Evolutionary conservation across 2,329 filamentous ascomycete species (phyloP), one percentile per base, ranked within the genome.

Genomic region (Hawksworthiomyces lignivorus): DNA sequence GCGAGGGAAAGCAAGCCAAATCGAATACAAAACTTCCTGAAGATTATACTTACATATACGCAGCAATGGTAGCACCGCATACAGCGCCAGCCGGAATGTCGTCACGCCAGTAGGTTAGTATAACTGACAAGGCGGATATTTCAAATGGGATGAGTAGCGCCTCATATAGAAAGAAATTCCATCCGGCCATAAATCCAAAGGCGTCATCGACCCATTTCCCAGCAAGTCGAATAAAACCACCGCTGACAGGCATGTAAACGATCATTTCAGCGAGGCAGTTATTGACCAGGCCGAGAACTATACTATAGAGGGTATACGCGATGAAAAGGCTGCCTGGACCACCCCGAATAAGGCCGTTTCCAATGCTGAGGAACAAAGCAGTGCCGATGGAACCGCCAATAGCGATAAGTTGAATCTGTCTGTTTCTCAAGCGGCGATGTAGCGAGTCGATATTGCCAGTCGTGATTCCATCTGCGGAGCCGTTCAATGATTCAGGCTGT

Each of bases 161-260:
- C 43, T 66, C 61, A 50, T 64, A 66, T 18, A 66, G 52, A 42
- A 66, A 67, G 50, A 65, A 67, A 46, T 65, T 66, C 62, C 61
- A 66, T 18, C 62, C 63, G 14, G 60, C 64, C 56, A 68, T 69
- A 52, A 82, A 81, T 26, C 77, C 77, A 17, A 77, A 63, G 9
- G 78, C 68, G n/a, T 82, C 77, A 55, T 83, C 79, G 9, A 77
- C 75, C 73, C 77, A 83, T 50, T 77, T 66, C 21, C 77, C 77
- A 5, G 77, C 77, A 52, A 82, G 67, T 46, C 79, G 75, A 49
- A 83, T 72, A 54, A 81, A 82, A 3, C 74, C 74, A 48, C 78
- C 77, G 31, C 68, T 71, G 35, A 83, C 69, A 19, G 80, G 79
- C 67, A 79, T 77, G 48, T 72, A 73, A 28, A 69, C 67, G 22